phyloP scores from a whole-genome alignment of 176 grass and related monocot species.

The Carex myosuroides region DNA sequence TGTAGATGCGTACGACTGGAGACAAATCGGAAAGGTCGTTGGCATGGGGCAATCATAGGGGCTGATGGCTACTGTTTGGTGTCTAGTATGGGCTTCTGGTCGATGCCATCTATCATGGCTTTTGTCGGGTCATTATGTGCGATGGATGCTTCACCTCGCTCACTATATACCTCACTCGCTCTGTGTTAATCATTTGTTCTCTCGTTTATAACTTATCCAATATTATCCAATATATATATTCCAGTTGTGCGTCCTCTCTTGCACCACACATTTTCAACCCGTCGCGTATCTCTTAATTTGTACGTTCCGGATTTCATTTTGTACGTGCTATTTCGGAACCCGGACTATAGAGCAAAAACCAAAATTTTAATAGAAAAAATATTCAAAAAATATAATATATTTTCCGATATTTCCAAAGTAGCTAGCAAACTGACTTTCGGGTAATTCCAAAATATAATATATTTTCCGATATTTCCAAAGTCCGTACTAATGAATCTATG shows the following conservation, averaged over 20 bases:
- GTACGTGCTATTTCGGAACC: too few relatives aligned
- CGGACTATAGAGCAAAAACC: not conserved
- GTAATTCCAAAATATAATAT: not conserved
- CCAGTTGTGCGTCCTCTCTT: too few relatives aligned
- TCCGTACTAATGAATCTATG: not conserved
- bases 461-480: not conserved
- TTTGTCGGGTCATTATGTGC: slow-evolving; percentile 13
- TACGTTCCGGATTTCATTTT: too few relatives aligned
- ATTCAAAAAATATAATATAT: not conserved
- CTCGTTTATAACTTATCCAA: too few relatives aligned
- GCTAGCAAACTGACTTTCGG: not conserved
- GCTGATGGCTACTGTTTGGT: slow-evolving; percentile 18
- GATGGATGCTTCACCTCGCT: not conserved
- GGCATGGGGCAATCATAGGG: slow-evolving; percentile 18
- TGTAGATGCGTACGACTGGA: slow-evolving; percentile 17
- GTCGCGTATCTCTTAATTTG: too few relatives aligned
- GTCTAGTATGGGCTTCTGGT: not conserved
- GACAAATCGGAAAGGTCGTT: slow-evolving; percentile 10
- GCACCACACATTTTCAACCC: too few relatives aligned
- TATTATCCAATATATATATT: too few relatives aligned
- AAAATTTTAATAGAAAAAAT: not conserved
- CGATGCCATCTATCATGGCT: not conserved
- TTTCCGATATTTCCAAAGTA: too few relatives aligned
- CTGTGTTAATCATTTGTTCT: not conserved
- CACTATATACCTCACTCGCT: not conserved